phyloP scores from a whole-genome alignment of 2,329 filamentous ascomycete species.

The Colletotrichum australisinense region DNA sequence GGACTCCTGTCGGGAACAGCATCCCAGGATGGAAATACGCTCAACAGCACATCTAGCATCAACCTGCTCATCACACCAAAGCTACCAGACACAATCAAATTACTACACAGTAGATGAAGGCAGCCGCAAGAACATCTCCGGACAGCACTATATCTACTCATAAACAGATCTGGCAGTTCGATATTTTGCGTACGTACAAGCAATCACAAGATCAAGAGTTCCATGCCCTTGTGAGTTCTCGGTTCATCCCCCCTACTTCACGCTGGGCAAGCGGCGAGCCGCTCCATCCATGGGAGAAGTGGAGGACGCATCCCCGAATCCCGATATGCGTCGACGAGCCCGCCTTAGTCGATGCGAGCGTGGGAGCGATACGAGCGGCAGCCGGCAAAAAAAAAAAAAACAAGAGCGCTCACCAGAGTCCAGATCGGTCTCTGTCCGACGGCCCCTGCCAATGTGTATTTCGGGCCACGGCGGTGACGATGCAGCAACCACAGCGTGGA shows the following conservation, averaged over 20 bases:
- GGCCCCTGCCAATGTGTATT: slow-evolving; percentile 2
- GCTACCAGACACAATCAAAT: background rate
- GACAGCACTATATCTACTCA: background rate
- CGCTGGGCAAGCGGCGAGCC: background rate
- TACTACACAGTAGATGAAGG: background rate
- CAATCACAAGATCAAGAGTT: background rate
- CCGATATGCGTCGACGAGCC: slow-evolving; percentile 20
- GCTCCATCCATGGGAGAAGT: slow-evolving; percentile 20
- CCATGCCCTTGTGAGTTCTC: slow-evolving; percentile 6
- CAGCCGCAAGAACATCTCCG: background rate
- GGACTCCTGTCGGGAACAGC: background rate
- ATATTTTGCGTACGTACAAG: slow-evolving; percentile 6
- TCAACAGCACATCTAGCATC: background rate
- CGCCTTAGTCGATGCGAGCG: slow-evolving; percentile 13
- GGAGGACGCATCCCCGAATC: slow-evolving; percentile 30
- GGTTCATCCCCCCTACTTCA: background rate
- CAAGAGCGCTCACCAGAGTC: slow-evolving; percentile 3
- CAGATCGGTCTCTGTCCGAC: slow-evolving; percentile 35
- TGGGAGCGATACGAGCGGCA: slow-evolving; percentile 32
- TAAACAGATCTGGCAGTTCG: background rate
- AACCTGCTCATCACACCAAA: background rate
- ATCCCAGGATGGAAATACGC: background rate
- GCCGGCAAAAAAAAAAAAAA: slow-evolving; percentile 15
- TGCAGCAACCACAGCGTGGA: slow-evolving; percentile 13
- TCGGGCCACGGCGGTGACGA: slow-evolving; percentile 21